These are phyloP conservation scores for Boletellus emodensis DNA, from an alignment of 768 basidiomycete species.

Conservation along the genomic window DNA sequence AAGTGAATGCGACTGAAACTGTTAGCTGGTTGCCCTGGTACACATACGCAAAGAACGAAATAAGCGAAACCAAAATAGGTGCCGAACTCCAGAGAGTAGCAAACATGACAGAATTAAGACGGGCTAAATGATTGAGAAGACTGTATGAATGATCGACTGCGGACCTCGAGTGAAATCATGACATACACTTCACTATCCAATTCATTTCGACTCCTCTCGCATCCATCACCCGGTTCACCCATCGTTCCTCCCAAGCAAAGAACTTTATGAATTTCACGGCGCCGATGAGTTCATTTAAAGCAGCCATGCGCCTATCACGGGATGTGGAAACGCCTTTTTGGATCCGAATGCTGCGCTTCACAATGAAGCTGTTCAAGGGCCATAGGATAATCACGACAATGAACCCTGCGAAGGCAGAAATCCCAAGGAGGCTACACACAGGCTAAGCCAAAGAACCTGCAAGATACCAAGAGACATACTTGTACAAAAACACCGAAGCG, in stretches of 20 bases:
- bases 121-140: slow-evolving; percentile 38
- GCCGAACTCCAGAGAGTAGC: slow-evolving; percentile 68
- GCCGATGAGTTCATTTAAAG: slow-evolving; percentile 44
- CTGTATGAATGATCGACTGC: slow-evolving; percentile 1
- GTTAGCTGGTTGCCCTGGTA: slow-evolving; percentile 71
- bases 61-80: slow-evolving; percentile 75
- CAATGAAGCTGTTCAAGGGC: slow-evolving; percentile 40
- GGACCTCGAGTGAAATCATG: not conserved
- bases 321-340: slow-evolving; percentile 32
- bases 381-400: slow-evolving; percentile 36
- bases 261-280: slow-evolving; percentile 41
- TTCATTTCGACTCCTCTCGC: slow-evolving; percentile 66
- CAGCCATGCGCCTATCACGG: slow-evolving; percentile 41
- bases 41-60: slow-evolving; percentile 74
- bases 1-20: slow-evolving; percentile 80
- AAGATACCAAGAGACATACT: slow-evolving; percentile 37
- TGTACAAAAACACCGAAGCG: slow-evolving; percentile 70
- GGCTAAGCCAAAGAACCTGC: slow-evolving; percentile 33
- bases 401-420: slow-evolving; percentile 45
- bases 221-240: slow-evolving; percentile 38
- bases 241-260: slow-evolving; percentile 41
- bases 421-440: slow-evolving; percentile 50
- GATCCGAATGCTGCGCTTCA: slow-evolving; percentile 36
- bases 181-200: slow-evolving; percentile 69
- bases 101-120: slow-evolving; percentile 71